phyloP scores from a whole-genome alignment of 352 stramenopile species.

The Phytopythium kandeliae region DNA sequence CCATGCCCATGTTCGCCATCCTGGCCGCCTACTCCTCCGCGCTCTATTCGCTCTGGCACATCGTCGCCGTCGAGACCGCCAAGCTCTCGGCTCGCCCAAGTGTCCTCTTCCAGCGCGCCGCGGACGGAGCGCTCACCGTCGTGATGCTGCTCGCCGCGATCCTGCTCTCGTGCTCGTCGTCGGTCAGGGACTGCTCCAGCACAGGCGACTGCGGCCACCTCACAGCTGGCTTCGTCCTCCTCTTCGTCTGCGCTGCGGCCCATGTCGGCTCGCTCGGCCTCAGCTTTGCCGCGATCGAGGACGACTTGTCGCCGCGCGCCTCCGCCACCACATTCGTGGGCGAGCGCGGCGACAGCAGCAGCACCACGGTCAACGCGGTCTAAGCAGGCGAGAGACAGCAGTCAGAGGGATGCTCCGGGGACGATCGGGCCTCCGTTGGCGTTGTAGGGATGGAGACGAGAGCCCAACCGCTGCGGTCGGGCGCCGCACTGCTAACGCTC shows the following conservation, averaged over 20 bases:
- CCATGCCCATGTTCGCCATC: constrained; percentile 7
- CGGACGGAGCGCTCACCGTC: constrained; percentile 3
- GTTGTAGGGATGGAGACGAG: not conserved
- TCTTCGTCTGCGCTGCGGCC: constrained; percentile 2
- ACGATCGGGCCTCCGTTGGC: too few relatives aligned
- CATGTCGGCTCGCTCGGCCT: constrained; percentile 4
- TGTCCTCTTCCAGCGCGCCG: not conserved
- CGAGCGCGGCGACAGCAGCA: not conserved
- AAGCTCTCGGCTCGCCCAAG: constrained; percentile 2
- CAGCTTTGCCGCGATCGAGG: constrained; percentile 4
- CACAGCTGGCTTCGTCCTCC: constrained; percentile 5
- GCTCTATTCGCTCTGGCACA: constrained; percentile 6
- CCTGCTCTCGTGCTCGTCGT: constrained; percentile 5
- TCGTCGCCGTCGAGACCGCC: constrained; percentile 6
- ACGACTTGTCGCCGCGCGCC: not conserved
- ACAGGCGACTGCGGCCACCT: constrained; percentile 6
- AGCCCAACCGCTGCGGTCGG: too few relatives aligned
- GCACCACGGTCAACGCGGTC: not conserved
- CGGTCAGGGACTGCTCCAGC: constrained; percentile 4
- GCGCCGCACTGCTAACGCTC: too few relatives aligned
- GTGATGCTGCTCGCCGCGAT: constrained; percentile 1
- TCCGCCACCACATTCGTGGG: constrained; percentile 8
- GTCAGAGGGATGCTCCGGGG: too few relatives aligned
- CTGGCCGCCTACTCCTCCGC: constrained; percentile 4
- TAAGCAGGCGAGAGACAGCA: too few relatives aligned